These are phyloP conservation scores for Botrytis deweyae DNA, from an alignment of 2,329 filamentous ascomycete genomes.

Conservation along the genomic window DNA sequence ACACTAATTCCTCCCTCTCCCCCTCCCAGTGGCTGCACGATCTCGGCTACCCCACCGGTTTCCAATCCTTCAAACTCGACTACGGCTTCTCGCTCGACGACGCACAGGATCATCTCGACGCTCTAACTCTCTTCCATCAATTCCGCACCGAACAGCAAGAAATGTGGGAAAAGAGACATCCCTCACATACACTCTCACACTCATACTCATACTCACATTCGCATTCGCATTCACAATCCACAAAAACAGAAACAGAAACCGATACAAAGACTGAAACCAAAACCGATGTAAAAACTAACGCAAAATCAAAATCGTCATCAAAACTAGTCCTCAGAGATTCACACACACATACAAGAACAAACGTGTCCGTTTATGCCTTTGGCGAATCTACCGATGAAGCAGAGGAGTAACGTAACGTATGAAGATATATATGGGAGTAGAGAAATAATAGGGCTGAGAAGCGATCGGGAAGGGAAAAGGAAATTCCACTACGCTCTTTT, in stretches of 20 bases:
- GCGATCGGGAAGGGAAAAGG: too few species aligned
- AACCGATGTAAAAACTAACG: background rate
- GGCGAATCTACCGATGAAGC: rapidly evolving
- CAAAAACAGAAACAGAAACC: background rate
- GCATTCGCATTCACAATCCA: background rate
- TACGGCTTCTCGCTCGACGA: background rate
- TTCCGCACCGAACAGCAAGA: conserved; percentile 1
- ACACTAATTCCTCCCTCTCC: background rate
- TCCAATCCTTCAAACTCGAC: background rate
- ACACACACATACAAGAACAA: background rate
- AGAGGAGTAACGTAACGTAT: too few species aligned
- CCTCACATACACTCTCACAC: background rate
- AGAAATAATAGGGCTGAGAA: background rate
- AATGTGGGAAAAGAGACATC: background rate
- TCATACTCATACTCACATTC: too few species aligned
- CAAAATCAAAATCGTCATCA: background rate
- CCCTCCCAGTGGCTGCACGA: background rate
- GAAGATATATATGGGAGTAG: background rate
- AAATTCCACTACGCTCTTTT: too few species aligned
- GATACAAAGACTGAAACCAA: too few species aligned
- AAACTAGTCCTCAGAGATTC: background rate
- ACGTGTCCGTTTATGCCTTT: background rate
- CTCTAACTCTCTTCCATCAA: background rate
- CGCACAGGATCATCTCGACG: background rate
- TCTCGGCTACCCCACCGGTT: background rate